Base-by-base conservation (phyloP, 768 basidiomycete genomes). In the Auricularia heimuer region DNA sequence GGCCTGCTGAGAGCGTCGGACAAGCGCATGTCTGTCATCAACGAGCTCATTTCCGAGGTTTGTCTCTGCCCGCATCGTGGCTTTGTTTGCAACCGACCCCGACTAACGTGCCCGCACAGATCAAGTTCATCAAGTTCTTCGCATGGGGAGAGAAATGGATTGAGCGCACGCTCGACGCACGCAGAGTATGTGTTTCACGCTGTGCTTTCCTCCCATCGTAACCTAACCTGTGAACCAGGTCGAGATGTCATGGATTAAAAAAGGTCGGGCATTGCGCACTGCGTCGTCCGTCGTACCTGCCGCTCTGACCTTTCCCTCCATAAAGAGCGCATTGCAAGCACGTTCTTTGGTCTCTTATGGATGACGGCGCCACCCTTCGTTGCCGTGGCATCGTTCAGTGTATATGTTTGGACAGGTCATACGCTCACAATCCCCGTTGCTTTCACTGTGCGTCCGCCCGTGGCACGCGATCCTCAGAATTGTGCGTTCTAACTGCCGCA, bases 71-170 rank as follows among this genome's bases (percentile, higher is more conserved):
- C 29, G 12, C 39, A 42, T 42, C 39, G 24, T 60, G 6, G 11
- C 29, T 18, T 60, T 33, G 29, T n/a, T n/a, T 21, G 54, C 54
- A 10, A 8, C 0, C 12, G 24, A 8, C 6, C 56, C 11, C 21
- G 29, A 34, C 56, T 60, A 10, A 60, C 56, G 10, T 12, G 8
- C 8, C 37, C 16, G 3, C 34, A 36, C 45, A 67, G 66, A 63
- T 69, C 45, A 72, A 77, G 60, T 78, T 77, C 62, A 79, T 81
- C 69, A 80, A 80, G 63, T 78, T 77, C 68, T 78, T 78, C 63
- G 77, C 77, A 16, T 77, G 77, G 75, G 77, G 78, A 54, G 73
- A 75, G 18, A 71, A 77, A 47, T 82, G 81, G 81, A 80, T 79
- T 51, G 66, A 74, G 47, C 74, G 78, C 3, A 71, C 73, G 14